These are phyloP conservation scores for Rhizopogon salebrosus DNA, from an alignment of 768 basidiomycete genomes.

Conservation along the genomic window DNA sequence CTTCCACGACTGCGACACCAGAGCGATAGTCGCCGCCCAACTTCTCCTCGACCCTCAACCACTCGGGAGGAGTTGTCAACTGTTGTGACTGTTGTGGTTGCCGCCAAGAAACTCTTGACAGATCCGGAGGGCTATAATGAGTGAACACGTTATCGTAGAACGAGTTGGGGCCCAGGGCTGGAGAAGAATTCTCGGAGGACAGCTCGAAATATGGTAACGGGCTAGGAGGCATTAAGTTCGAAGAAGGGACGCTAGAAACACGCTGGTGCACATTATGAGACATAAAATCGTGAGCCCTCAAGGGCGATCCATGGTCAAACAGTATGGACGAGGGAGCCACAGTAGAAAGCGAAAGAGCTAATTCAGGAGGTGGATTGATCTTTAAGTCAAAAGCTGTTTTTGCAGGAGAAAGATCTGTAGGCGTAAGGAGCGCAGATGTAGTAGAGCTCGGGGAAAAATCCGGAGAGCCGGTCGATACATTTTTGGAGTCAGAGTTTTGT, in stretches of 20 bases:
- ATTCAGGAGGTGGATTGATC: constrained; percentile 49
- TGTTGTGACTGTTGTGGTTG: constrained; percentile 27
- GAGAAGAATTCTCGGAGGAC: constrained; percentile 40
- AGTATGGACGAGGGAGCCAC: constrained; percentile 36
- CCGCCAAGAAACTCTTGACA: constrained; percentile 17
- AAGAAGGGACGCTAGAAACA: constrained; percentile 20
- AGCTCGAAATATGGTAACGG: constrained; percentile 47
- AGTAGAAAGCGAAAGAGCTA: constrained; percentile 19
- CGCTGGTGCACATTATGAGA: constrained; percentile 22
- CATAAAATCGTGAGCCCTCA: constrained; percentile 26
- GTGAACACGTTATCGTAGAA: constrained; percentile 26
- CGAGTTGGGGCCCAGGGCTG: constrained; percentile 31
- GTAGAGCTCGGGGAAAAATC: constrained; percentile 73
- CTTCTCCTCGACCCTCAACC: constrained; percentile 37
- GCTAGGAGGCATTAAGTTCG: constrained; percentile 12
- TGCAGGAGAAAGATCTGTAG: constrained; percentile 68
- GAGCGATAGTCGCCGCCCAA: constrained; percentile 17
- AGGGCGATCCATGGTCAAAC: constrained; percentile 38
- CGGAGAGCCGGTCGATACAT: constrained; percentile 46
- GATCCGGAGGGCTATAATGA: constrained; percentile 11
- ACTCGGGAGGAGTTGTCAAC: constrained; percentile 30
- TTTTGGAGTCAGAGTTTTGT: constrained; percentile 36
- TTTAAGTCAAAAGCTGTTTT: constrained; percentile 52
- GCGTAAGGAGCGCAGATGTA: constrained; percentile 66
- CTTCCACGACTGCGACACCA: constrained; percentile 20